Conservation (phyloP, 352 stramenopile genomes). For the Blastocystis sp. region DNA sequence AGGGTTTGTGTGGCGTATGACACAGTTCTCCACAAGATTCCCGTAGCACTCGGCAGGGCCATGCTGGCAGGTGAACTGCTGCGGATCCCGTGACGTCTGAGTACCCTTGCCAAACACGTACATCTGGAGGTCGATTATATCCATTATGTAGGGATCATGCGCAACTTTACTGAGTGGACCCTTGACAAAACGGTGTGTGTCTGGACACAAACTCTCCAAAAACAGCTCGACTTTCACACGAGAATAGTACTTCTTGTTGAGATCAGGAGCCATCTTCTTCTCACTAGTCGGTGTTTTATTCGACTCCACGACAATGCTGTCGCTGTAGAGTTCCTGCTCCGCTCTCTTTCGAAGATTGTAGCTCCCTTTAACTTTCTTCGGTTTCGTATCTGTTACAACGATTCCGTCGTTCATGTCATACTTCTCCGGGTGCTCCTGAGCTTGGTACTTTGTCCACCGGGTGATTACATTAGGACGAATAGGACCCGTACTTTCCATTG, state of each 20-base stretch:
- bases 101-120: constrained; percentile 24
- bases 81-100: background rate
- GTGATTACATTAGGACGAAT: constrained; percentile 58
- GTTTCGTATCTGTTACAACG: background rate
- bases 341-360: background rate
- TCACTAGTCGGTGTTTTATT: background rate
- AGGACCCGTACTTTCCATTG: constrained; percentile 45
- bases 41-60: constrained; percentile 44
- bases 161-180: constrained; percentile 38
- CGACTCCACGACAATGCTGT: constrained; percentile 23
- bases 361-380: background rate
- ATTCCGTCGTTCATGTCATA: constrained; percentile 57
- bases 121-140: constrained; percentile 40
- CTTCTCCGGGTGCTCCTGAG: constrained; percentile 13
- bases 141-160: constrained; percentile 51
- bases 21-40: constrained; percentile 55
- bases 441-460: constrained; percentile 29
- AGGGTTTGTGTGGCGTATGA: background rate
- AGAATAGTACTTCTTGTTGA: background rate
- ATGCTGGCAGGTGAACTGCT: constrained; percentile 42
- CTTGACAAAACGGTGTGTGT: constrained; percentile 40
- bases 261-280: background rate
- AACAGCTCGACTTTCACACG: constrained; percentile 26
- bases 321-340: background rate
- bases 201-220: constrained; percentile 60